These are phyloP conservation scores for Lunasporangiospora selenospora DNA, from an alignment of 192 early-diverging fungal genomes.

Conservation along the genomic window DNA sequence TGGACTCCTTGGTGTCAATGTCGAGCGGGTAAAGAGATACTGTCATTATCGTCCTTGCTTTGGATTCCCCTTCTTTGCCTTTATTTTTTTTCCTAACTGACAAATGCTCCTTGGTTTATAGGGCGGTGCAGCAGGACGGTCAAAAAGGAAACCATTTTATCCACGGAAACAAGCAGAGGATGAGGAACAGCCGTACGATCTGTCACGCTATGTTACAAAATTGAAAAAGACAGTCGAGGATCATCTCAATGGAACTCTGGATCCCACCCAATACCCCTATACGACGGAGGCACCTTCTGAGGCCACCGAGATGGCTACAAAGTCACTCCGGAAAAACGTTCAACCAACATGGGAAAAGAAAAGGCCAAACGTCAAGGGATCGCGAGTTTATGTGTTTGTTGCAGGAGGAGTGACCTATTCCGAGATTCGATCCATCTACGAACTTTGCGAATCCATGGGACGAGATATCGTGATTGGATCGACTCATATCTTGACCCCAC, in stretches of 20 bases:
- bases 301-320: conserved; percentile 32
- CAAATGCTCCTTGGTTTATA: no score
- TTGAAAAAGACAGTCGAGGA: conserved; percentile 70
- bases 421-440: conserved; percentile 76
- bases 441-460: conserved; percentile 64
- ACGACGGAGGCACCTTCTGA: conserved; percentile 50
- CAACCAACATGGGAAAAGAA: conserved; percentile 42
- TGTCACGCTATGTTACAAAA: conserved; percentile 80
- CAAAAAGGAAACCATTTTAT: conserved; percentile 62
- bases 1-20: conserved; percentile 66
- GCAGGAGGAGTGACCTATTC: conserved; percentile 80
- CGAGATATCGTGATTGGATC: conserved; percentile 82
- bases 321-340: conserved; percentile 33
- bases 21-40: conserved; percentile 49
- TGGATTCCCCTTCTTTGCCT: conserved; percentile 15
- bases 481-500: conserved; percentile 74
- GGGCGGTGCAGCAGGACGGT: conserved; percentile 50
- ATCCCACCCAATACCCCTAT: conserved; percentile 69
- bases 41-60: not conserved
- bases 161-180: conserved; percentile 62
- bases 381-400: conserved; percentile 77
- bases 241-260: conserved; percentile 61
- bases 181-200: conserved; percentile 72
- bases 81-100: no score
- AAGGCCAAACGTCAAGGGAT: conserved; percentile 53